Evolutionary conservation across 2,329 filamentous ascomycete species (phyloP).

Genomic region (Blastomyces parvus): DNA sequence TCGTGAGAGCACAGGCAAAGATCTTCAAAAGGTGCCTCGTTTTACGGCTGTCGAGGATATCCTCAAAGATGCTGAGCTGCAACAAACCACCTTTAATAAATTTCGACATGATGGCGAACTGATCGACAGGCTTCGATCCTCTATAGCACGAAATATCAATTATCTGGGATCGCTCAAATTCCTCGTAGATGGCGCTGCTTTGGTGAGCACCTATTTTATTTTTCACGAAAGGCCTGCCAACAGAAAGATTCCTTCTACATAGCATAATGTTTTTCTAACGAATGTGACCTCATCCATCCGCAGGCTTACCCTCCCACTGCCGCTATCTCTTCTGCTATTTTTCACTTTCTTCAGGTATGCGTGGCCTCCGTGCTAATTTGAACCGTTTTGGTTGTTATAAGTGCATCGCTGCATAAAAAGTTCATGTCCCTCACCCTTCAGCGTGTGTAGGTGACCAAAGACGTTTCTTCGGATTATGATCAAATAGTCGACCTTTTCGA

Average conservation of each 20-base stretch:
- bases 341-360: constrained; percentile 1
- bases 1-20: neutral
- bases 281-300: neutral
- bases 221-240: neutral
- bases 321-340: constrained; percentile 2
- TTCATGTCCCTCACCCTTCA: neutral
- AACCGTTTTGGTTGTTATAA: neutral
- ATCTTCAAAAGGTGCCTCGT: neutral
- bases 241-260: neutral
- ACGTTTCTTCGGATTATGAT: neutral
- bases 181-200: constrained; percentile 3
- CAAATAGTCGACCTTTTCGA: constrained; percentile 2
- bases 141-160: neutral
- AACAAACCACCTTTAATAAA: neutral
- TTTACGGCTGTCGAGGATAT: neutral
- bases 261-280: neutral
- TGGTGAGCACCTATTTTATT: neutral
- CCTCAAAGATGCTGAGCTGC: neutral
- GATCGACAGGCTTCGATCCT: constrained; percentile 1
- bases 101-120: constrained; percentile 1
- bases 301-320: neutral
- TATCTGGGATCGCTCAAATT: neutral
- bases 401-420: neutral
- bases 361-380: neutral
- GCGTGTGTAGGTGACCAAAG: neutral